Evolutionary conservation across 2,329 filamentous ascomycete species (phyloP).

Genomic region (Pseudonectria buxi): DNA sequence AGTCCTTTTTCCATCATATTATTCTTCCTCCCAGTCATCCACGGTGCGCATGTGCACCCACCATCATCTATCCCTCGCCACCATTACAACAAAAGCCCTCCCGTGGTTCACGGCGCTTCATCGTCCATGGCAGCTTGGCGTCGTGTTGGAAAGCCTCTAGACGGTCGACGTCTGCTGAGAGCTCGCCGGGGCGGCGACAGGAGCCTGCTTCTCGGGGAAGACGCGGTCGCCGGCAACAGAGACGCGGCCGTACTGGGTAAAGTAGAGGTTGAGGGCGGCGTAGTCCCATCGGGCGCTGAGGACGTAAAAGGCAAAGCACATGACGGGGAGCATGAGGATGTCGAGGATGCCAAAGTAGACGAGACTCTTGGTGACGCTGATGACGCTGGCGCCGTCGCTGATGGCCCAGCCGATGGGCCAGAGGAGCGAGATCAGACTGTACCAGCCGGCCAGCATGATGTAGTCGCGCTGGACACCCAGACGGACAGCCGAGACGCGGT

Average conservation of each 20-base stretch:
- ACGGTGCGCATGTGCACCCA: no score
- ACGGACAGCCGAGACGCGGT: constrained; percentile 31
- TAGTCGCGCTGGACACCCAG: constrained; percentile 40
- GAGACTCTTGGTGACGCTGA: constrained; percentile 37
- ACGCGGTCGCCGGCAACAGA: constrained; percentile 27
- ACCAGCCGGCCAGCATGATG: constrained; percentile 37
- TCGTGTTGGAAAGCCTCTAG: no score
- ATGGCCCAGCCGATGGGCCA: constrained; percentile 49
- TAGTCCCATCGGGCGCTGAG: constrained; percentile 47
- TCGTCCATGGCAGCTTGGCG: no score
- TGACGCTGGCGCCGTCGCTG: constrained; percentile 43
- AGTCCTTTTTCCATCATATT: no score
- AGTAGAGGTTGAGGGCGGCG: constrained; percentile 41
- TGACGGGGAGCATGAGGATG: constrained; percentile 37
- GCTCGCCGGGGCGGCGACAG: constrained; percentile 5
- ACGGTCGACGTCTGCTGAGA: constrained; percentile 5
- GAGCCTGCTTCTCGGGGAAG: constrained; percentile 39
- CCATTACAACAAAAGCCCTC: no score
- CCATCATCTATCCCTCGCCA: no score
- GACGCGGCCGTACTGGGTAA: constrained; percentile 50
- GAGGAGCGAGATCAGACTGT: constrained; percentile 46
- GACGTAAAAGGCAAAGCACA: constrained; percentile 36
- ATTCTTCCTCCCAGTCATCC: no score
- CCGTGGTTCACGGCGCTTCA: no score
- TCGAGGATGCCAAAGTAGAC: constrained; percentile 52